Percentiles rank a stretch among this genome's conserved stretches.
Conservation (phyloP, 192 early-diverging fungal genomes). For the Coemansia sp. region DNA sequence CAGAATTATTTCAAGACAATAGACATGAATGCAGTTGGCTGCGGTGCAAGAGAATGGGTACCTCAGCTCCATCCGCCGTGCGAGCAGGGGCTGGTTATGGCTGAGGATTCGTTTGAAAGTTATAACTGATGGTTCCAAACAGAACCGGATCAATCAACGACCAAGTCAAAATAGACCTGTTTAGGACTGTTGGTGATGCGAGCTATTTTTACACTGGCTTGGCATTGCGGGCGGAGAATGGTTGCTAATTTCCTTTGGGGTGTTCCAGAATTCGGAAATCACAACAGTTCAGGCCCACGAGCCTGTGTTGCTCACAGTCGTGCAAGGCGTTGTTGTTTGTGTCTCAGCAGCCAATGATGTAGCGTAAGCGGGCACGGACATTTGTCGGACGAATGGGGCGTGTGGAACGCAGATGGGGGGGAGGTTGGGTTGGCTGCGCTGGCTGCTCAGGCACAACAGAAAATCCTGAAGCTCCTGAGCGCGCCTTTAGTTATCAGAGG, state of each 20-base stretch:
- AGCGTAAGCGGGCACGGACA: neutral
- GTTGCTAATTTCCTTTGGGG: neutral
- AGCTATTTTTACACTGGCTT: constrained; percentile 5
- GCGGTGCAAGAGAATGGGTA: neutral
- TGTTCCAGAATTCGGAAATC: neutral
- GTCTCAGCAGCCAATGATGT: neutral
- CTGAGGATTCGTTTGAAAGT: neutral
- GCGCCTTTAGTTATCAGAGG: neutral
- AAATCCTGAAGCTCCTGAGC: neutral
- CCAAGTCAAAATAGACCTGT: neutral
- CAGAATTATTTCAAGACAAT: neutral
- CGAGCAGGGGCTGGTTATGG: neutral
- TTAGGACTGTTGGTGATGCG: neutral
- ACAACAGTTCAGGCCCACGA: constrained; percentile 7
- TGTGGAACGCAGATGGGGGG: neutral
- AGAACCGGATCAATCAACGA: constrained; percentile 1
- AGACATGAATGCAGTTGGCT: neutral
- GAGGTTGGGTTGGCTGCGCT: neutral
- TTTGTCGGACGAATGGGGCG: neutral
- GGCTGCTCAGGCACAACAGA: neutral
- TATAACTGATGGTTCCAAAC: neutral
- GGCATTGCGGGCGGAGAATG: neutral
- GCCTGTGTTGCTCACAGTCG: neutral
- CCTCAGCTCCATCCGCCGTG: constrained; percentile 3
- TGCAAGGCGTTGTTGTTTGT: neutral